Evolutionary conservation across 129 eudicot genomes (phyloP).

Genomic region (Ambrosia trifida): DNA sequence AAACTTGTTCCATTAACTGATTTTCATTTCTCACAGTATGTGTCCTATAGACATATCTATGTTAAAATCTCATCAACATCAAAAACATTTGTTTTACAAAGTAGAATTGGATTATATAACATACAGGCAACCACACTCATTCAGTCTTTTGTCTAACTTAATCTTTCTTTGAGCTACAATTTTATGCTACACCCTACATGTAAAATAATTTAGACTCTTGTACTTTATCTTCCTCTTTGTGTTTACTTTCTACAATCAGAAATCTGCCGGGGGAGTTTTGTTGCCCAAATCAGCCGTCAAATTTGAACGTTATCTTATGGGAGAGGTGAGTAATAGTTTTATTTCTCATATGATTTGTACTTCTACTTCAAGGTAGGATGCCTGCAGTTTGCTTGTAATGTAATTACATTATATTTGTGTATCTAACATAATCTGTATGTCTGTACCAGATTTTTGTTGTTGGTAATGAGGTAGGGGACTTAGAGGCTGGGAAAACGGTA

Average conservation of each 20-base stretch:
- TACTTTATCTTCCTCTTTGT: background rate
- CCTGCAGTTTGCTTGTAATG: too few relatives aligned
- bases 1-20: background rate
- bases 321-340: too few relatives aligned
- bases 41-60: background rate
- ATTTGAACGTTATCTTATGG: too few relatives aligned
- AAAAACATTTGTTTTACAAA: background rate
- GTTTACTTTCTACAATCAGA: too few relatives aligned
- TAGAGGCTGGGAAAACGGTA: too few relatives aligned
- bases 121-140: background rate
- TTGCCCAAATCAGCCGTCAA: too few relatives aligned
- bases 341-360: too few relatives aligned
- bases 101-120: background rate
- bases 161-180: background rate
- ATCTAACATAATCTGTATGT: too few relatives aligned
- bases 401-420: too few relatives aligned
- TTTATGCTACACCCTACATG: background rate
- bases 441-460: too few relatives aligned
- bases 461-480: constrained; percentile 97
- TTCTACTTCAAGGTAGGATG: too few relatives aligned
- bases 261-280: too few relatives aligned
- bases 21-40: background rate
- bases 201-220: background rate
- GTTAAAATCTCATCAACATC: background rate
- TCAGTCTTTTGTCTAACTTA: background rate